Evolutionary conservation across 2,329 filamentous ascomycete species (phyloP).

Genomic region (Fusarium miscanthi): DNA sequence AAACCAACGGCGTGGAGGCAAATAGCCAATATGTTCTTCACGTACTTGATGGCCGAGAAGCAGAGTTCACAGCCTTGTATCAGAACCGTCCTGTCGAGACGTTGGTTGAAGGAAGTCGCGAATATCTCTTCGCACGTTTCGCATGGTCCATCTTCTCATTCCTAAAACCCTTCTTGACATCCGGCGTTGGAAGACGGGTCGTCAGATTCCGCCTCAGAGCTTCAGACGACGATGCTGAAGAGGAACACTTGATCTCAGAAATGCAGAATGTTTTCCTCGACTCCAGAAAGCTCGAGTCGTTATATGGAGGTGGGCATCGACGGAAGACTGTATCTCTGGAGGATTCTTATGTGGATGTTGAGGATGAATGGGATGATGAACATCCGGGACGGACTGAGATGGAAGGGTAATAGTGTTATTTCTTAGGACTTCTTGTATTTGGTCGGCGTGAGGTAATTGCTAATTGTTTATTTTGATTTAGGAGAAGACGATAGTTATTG

Average conservation of each 20-base stretch:
- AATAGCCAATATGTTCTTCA: conserved; percentile 24
- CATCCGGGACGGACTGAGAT: conserved; percentile 26
- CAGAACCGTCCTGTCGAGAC: conserved; percentile 25
- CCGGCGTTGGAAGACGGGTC: conserved; percentile 19
- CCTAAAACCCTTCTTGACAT: conserved; percentile 27
- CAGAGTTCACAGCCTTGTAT: conserved; percentile 31
- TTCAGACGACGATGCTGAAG: conserved; percentile 10
- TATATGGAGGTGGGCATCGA: conserved; percentile 21
- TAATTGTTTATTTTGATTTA: not conserved
- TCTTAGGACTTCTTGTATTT: not conserved
- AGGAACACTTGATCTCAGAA: conserved; percentile 16
- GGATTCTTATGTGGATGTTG: conserved; percentile 32
- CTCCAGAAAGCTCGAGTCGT: conserved; percentile 11
- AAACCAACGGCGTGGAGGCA: not conserved
- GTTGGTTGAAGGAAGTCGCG: conserved; percentile 11
- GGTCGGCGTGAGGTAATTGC: not conserved
- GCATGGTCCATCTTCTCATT: conserved; percentile 31
- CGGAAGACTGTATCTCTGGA: conserved; percentile 5
- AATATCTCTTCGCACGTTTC: conserved; percentile 27
- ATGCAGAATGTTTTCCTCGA: conserved; percentile 35
- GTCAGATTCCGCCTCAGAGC: conserved; percentile 14
- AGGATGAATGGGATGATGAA: conserved; percentile 37
- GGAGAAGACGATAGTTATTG: not conserved
- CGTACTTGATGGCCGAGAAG: conserved; percentile 14
- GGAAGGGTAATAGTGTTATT: conserved; percentile 16